Percentiles rank a stretch among this genome's conserved stretches.
Evolutionary conservation across 129 eudicot species (phyloP).

Genomic region (Logfia minima): DNA sequence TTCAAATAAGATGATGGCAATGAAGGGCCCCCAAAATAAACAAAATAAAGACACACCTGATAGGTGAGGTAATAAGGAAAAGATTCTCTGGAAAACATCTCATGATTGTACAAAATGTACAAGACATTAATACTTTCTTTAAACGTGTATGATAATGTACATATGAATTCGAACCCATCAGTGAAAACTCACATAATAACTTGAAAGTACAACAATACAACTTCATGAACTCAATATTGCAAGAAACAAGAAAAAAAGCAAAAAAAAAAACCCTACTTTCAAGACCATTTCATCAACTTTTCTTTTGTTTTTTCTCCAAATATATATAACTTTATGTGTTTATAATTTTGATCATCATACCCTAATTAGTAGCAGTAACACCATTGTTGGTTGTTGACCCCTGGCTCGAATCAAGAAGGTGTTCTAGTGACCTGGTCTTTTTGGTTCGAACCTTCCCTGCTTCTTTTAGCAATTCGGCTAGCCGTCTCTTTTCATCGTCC

Average conservation of each 20-base stretch:
- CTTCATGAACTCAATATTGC: conserved; percentile 14
- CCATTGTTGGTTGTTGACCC: conserved; percentile 36
- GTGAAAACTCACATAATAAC: conserved; percentile 14
- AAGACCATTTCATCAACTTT: conserved; percentile 11
- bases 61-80: conserved; percentile 15
- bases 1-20: not conserved
- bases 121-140: conserved; percentile 22
- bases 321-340: conserved; percentile 35
- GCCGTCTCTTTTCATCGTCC: conserved; percentile 77
- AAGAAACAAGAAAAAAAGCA: not conserved
- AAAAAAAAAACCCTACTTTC: not conserved
- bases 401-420: conserved; percentile 59
- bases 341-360: conserved; percentile 36
- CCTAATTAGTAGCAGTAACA: conserved; percentile 29
- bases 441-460: conserved; percentile 58
- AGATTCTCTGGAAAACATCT: conserved; percentile 28
- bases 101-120: conserved; percentile 30
- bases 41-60: conserved; percentile 9
- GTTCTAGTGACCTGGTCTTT: conserved; percentile 63
- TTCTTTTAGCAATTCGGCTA: conserved; percentile 73
- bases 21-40: conserved; percentile 9
- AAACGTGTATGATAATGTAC: conserved; percentile 27
- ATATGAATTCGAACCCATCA: conserved; percentile 19
- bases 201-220: conserved; percentile 22
- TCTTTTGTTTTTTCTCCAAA: conserved; percentile 8